Evolutionary conservation across 129 eudicot genomes (phyloP).

Genomic region (Centaurea solstitialis): DNA sequence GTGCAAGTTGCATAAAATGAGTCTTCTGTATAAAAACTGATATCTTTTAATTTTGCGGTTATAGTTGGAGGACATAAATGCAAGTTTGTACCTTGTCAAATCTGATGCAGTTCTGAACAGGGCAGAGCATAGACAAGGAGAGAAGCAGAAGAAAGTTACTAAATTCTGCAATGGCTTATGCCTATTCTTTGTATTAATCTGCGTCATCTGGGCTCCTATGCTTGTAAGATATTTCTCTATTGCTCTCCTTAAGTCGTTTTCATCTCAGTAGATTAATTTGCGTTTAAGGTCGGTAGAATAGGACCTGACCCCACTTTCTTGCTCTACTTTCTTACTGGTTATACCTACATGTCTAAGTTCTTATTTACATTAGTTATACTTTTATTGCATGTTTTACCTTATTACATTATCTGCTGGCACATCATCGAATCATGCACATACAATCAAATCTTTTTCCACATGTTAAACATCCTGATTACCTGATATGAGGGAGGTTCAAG

Average conservation of each 20-base stretch:
- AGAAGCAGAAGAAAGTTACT: conserved; percentile 84
- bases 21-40: conserved; percentile 23
- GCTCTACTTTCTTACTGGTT: not conserved
- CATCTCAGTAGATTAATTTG: conserved; percentile 3
- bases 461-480: not conserved
- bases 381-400: not conserved
- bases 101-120: conserved; percentile 88
- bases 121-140: conserved; percentile 88
- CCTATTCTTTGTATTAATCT: conserved; percentile 81
- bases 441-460: not conserved
- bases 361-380: too few relatives aligned
- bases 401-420: not conserved
- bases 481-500: not conserved
- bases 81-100: conserved; percentile 99
- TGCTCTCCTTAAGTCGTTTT: conserved; percentile 4
- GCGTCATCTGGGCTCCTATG: conserved; percentile 99
- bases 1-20: conserved; percentile 11
- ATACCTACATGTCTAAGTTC: not conserved
- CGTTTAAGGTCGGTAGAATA: not conserved
- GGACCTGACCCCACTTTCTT: not conserved
- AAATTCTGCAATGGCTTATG: conserved; percentile 94
- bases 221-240: conserved; percentile 63
- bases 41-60: conserved; percentile 43
- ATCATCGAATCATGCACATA: not conserved
- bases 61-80: conserved; percentile 99